Evolutionary conservation across 371 early-diverging fungal genomes (phyloP).

Genomic region (Conidiobolus incongruus): DNA sequence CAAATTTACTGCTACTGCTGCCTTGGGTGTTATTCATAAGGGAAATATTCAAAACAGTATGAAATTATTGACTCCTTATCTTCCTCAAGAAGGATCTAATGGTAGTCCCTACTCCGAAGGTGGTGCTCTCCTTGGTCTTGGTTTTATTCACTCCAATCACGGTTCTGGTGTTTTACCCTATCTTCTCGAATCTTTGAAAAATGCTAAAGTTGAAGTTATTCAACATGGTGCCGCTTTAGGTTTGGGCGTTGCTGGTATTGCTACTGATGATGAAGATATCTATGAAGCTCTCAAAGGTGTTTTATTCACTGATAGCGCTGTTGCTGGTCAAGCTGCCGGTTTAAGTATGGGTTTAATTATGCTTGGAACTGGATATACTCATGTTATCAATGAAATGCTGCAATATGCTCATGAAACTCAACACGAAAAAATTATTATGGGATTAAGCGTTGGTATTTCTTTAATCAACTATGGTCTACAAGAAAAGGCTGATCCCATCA

Average conservation of each 20-base stretch:
- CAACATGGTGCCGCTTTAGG: slow-evolving; percentile 98
- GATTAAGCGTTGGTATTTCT: slow-evolving; percentile 80
- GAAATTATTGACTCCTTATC: slow-evolving; percentile 71
- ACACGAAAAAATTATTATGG: slow-evolving; percentile 95
- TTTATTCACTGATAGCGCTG: slow-evolving; percentile 80
- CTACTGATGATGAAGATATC: slow-evolving; percentile 57
- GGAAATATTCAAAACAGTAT: slow-evolving; percentile 79
- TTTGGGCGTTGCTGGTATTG: slow-evolving; percentile 92
- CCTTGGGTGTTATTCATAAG: slow-evolving; percentile 97
- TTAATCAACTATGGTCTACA: slow-evolving; percentile 90
- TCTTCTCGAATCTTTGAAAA: slow-evolving; percentile 55
- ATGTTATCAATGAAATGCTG: slow-evolving; percentile 81
- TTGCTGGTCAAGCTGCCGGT: slow-evolving; percentile 95
- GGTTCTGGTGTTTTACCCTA: slow-evolving; percentile 60
- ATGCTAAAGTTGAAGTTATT: slow-evolving; percentile 67
- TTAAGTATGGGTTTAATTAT: slow-evolving; percentile 93
- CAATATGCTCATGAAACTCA: slow-evolving; percentile 90
- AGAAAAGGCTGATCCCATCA: slow-evolving; percentile 72
- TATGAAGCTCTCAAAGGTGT: slow-evolving; percentile 66
- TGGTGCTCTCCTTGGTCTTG: slow-evolving; percentile 94
- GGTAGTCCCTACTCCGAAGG: slow-evolving; percentile 86
- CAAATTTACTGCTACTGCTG: slow-evolving; percentile 95
- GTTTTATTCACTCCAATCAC: slow-evolving; percentile 92
- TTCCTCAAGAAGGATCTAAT: slow-evolving; percentile 74
- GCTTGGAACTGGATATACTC: slow-evolving; percentile 72